Evolutionary conservation across 2,329 filamentous ascomycete species (phyloP).

Genomic region (Cercospora sp.): DNA sequence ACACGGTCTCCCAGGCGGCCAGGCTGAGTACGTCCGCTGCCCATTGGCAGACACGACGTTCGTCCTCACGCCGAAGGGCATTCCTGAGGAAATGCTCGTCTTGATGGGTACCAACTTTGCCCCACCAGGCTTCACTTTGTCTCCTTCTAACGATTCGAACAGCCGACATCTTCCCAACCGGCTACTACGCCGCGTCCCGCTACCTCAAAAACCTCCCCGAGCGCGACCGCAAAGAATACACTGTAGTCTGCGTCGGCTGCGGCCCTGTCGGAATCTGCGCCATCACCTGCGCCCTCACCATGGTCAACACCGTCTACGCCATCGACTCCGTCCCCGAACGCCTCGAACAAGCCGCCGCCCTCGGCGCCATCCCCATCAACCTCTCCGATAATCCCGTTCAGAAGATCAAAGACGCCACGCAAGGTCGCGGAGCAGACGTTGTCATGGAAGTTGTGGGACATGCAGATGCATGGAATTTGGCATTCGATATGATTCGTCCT

Average conservation of each 20-base stretch:
- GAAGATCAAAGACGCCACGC: constrained; percentile 71
- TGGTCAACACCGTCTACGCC: constrained; percentile 38
- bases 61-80: constrained; percentile 69
- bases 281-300: constrained; percentile 36
- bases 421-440: constrained; percentile 80
- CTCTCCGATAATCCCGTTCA: constrained; percentile 57
- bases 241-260: constrained; percentile 79
- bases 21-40: constrained; percentile 60
- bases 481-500: constrained; percentile 51
- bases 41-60: constrained; percentile 78
- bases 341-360: constrained; percentile 67
- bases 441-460: constrained; percentile 62
- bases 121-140: too few relatives aligned
- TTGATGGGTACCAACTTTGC: too few relatives aligned
- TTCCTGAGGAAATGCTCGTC: constrained; percentile 72
- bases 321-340: constrained; percentile 65
- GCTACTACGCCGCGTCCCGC: constrained; percentile 79
- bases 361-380: constrained; percentile 83
- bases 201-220: constrained; percentile 65
- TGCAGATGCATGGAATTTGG: constrained; percentile 50
- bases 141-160: too few relatives aligned
- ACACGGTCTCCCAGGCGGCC: constrained; percentile 20
- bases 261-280: constrained; percentile 80
- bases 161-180: constrained; percentile 79
- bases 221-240: constrained; percentile 63